Percentiles rank a stretch among this genome's conserved stretches.
phyloP scores from a whole-genome alignment of 1,284 basidiomycete genomes.

The Ganoderma resinaceum region DNA sequence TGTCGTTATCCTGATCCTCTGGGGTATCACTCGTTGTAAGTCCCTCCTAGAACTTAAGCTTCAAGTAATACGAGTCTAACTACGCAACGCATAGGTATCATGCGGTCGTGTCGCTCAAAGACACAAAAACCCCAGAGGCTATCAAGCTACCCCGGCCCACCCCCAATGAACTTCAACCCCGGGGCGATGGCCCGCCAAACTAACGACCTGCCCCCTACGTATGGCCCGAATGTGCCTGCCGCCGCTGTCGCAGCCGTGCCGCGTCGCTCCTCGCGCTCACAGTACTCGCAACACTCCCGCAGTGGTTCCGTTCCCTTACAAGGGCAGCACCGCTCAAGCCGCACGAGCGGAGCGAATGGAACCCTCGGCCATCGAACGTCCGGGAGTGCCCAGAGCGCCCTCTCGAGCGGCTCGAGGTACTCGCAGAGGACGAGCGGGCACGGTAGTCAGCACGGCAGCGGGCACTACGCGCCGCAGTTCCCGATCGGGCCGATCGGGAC shows the following conservation, averaged over 20 bases:
- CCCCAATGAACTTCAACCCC: conserved; percentile 25
- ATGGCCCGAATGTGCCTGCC: conserved; percentile 24
- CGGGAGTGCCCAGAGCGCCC: conserved; percentile 14
- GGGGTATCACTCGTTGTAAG: conserved; percentile 28
- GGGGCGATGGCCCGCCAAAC: conserved; percentile 19
- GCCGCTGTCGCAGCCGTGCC: conserved; percentile 1
- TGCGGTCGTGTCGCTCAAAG: conserved; percentile 16
- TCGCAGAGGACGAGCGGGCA: conserved; percentile 15
- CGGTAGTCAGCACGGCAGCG: conserved; percentile 2
- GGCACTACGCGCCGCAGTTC: conserved; percentile 31
- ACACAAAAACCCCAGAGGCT: conserved; percentile 19
- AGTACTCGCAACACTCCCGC: conserved; percentile 10
- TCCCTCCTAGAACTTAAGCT: not conserved
- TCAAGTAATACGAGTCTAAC: not conserved
- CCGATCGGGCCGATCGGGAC: conserved; percentile 21
- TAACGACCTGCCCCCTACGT: conserved; percentile 6
- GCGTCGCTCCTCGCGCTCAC: conserved; percentile 11
- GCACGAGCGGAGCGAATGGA: conserved; percentile 4
- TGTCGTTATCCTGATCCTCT: conserved; percentile 52
- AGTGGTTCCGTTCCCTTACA: conserved; percentile 5
- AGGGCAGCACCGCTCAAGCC: not conserved
- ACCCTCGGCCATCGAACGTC: conserved; percentile 14
- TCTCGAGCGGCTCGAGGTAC: conserved; percentile 12
- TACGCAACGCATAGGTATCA: conserved; percentile 11
- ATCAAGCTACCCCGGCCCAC: conserved; percentile 24